A percentile compares a stretch with the other conserved stretches of the same genome.
Evolutionary conservation across 768 basidiomycete genomes (phyloP).

Genomic region (Phanerochaete carnosa): DNA sequence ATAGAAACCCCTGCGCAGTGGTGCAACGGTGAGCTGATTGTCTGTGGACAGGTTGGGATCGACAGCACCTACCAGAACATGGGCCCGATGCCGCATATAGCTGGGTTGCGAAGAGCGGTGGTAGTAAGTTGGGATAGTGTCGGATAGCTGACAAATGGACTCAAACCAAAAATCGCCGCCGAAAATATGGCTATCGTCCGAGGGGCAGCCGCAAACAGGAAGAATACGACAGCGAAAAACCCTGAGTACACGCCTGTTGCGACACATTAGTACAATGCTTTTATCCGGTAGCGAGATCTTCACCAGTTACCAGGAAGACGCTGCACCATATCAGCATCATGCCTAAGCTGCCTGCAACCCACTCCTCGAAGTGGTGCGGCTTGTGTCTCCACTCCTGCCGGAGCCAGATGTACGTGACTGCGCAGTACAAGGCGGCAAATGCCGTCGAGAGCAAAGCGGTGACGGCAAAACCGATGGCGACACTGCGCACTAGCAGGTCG

Average conservation of each 20-base stretch:
- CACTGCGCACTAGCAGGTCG: background rate
- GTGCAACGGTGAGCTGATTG: background rate
- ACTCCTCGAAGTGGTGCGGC: background rate
- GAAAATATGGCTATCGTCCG: background rate
- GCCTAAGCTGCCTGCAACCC: background rate
- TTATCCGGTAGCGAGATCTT: background rate
- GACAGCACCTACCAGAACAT: background rate
- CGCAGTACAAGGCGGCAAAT: background rate
- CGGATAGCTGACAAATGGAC: too few species aligned
- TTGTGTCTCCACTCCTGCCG: background rate
- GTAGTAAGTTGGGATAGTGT: background rate
- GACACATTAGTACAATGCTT: background rate
- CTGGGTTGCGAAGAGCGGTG: background rate
- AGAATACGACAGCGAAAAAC: background rate
- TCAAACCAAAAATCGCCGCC: background rate
- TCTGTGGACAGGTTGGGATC: background rate
- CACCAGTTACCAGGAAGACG: background rate
- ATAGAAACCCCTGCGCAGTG: background rate
- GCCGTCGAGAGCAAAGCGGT: background rate
- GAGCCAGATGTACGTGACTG: conserved; percentile 1
- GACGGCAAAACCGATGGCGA: background rate
- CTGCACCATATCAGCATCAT: background rate
- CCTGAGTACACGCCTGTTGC: background rate
- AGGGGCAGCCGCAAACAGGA: background rate
- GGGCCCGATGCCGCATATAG: background rate